Evolutionary conservation across 805 yeast species (phyloP), one percentile per base, ranked within the genome.

Genomic region (Huiozyma sinensis): DNA sequence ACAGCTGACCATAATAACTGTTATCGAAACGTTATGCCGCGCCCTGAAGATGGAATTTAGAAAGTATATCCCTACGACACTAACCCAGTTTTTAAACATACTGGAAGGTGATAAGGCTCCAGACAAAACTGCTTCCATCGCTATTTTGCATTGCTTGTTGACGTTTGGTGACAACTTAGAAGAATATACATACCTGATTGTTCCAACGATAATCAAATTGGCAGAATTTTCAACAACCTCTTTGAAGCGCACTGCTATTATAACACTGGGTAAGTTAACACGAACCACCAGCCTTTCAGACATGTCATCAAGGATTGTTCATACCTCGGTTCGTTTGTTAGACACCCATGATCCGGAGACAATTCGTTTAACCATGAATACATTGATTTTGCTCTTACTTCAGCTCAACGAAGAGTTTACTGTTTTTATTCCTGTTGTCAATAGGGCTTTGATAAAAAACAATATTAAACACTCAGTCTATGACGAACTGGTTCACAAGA

Each of bases 31-130:
- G 4, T 75, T 89, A 30, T 83, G 95, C 0, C 74, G 74, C 41
- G 90, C 95, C 1, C 67, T 89, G 40, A 95, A 87, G 47, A 94
- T 95, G 5, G 97, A 90, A 58, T 90, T 89, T 67, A 90, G 86
- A 54, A 69, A 79, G 61, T 81, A 82, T 56, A 65, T 89, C 48
- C 82, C 95, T 3, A 77, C 77, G 17, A 75, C 88, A 1, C 69
- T 90, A 36, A 84, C 90, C 0, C 65, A 83, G 36, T 69, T 90
- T 56, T 67, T 89, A 39, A 78, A 78, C 39, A 81, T 84, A 7
- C 67, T 89, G 41, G 90, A 83, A 42, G 76, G 75, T 37, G 89
- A 81, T 46, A 76, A 72, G 44, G 70, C 83, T 1, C 69, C 73
- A 1, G 75, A 76, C 28, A 66, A 75, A 32, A 71, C 72, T 36